These are phyloP conservation scores for Paecilomyces variotii DNA, from an alignment of 2,329 filamentous ascomycete species.

Conservation along the genomic window DNA sequence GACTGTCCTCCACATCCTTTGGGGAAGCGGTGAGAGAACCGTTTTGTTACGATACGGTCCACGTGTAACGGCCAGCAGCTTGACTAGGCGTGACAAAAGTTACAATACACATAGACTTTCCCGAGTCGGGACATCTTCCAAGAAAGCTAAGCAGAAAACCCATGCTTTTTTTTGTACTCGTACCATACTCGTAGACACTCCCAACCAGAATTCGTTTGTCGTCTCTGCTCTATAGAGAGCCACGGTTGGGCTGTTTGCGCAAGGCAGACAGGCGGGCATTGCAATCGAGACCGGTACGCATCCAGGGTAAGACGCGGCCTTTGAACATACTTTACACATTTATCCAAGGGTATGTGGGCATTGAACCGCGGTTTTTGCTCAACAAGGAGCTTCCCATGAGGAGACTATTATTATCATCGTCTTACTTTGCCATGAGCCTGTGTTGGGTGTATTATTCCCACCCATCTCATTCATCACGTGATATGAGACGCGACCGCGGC, in stretches of 20 bases:
- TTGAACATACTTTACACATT: neutral
- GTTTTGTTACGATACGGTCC: neutral
- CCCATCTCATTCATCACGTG: neutral
- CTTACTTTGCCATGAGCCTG: neutral
- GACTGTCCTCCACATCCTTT: neutral
- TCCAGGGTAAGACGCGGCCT: neutral
- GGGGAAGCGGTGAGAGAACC: neutral
- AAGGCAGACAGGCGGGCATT: neutral
- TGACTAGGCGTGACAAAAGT: neutral
- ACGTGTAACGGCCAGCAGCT: neutral
- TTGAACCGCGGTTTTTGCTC: neutral
- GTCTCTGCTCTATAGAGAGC: neutral
- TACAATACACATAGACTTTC: neutral
- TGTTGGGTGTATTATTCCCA: neutral
- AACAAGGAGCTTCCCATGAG: neutral
- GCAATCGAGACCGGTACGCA: neutral
- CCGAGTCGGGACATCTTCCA: neutral
- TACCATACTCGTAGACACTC: neutral
- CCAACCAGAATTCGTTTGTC: neutral
- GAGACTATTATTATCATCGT: neutral
- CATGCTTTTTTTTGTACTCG: neutral
- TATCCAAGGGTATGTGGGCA: neutral
- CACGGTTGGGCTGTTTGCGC: neutral
- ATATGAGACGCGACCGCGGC: neutral
- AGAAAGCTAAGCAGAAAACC: neutral